A percentile compares a stretch with the other conserved stretches of the same genome.
These are phyloP conservation scores for Trametes cinnabarina DNA, from an alignment of 768 basidiomycete species.

Conservation along the genomic window DNA sequence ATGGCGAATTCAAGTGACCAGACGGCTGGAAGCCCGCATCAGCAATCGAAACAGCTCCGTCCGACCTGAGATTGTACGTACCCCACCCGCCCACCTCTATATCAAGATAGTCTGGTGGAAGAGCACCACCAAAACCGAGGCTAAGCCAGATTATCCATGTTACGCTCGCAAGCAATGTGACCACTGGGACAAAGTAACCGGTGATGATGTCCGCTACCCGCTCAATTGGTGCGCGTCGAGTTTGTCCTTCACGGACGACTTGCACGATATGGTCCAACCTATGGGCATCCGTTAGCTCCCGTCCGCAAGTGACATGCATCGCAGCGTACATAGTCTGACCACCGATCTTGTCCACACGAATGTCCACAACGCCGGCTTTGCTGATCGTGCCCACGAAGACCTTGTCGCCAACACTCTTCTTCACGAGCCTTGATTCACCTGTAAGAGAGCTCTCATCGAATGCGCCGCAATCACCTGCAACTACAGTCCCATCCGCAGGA, in stretches of 20 bases:
- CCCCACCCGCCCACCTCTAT: conserved; percentile 59
- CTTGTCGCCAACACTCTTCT: conserved; percentile 58
- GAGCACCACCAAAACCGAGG: conserved; percentile 52
- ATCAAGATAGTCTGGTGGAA: conserved; percentile 57
- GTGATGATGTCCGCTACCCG: conserved; percentile 74
- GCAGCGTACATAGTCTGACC: conserved; percentile 64
- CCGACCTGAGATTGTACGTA: conserved; percentile 33
- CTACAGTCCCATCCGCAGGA: conserved; percentile 70
- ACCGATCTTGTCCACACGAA: conserved; percentile 58
- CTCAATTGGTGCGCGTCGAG: conserved; percentile 74
- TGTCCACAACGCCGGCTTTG: conserved; percentile 54
- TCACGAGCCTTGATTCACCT: conserved; percentile 66
- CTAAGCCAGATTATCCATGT: conserved; percentile 75
- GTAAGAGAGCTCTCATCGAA: conserved; percentile 89
- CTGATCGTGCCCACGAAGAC: conserved; percentile 81
- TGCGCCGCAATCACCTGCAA: conserved; percentile 41
- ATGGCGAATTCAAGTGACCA: conserved; percentile 84
- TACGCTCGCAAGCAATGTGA: conserved; percentile 68
- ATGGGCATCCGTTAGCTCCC: not conserved
- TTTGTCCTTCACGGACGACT: conserved; percentile 74
- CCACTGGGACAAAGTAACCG: conserved; percentile 74
- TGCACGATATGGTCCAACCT: conserved; percentile 75
- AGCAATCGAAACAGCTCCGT: not conserved
- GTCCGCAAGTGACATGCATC: not conserved
- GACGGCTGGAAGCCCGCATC: conserved; percentile 41